These are phyloP conservation scores for Alternaria solani DNA, from an alignment of 2,329 filamentous ascomycete species.

Conservation along the genomic window DNA sequence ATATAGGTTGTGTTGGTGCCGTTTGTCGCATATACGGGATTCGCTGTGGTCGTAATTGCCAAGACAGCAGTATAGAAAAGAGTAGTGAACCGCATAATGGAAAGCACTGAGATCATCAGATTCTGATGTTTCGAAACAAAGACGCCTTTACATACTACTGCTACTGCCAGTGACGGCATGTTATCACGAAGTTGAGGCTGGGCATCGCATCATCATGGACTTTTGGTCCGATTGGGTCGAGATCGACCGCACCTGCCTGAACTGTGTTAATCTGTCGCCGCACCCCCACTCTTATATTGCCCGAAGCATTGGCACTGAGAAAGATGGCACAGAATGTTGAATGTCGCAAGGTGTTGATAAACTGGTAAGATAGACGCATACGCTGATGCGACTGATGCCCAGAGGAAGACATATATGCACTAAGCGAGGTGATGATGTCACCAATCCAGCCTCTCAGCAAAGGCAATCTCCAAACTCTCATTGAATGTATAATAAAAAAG, in stretches of 20 bases:
- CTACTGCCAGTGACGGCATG: background rate
- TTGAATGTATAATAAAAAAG: no score
- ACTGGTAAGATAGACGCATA: background rate
- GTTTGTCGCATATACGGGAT: slow-evolving; percentile 7
- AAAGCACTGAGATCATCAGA: background rate
- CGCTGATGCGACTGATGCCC: background rate
- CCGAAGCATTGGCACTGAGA: slow-evolving; percentile 1
- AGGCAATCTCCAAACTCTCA: background rate
- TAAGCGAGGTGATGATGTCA: slow-evolving; percentile 3
- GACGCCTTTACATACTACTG: background rate
- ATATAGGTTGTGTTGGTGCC: slow-evolving; percentile 26
- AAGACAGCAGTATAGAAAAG: slow-evolving; percentile 14
- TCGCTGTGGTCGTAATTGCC: slow-evolving; percentile 14
- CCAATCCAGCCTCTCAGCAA: background rate
- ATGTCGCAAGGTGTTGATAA: background rate
- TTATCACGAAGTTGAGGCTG: slow-evolving; percentile 9
- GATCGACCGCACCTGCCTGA: slow-evolving; percentile 19
- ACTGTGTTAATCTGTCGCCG: background rate
- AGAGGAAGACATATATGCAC: background rate
- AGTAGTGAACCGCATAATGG: slow-evolving; percentile 20
- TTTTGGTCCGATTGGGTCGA: background rate
- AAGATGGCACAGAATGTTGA: background rate
- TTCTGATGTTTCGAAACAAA: accelerated
- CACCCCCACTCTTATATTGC: background rate
- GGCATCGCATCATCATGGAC: slow-evolving; percentile 15